These are phyloP conservation scores for Oemleria cerasiformis DNA, from an alignment of 306 rosid species.

Conservation along the genomic window DNA sequence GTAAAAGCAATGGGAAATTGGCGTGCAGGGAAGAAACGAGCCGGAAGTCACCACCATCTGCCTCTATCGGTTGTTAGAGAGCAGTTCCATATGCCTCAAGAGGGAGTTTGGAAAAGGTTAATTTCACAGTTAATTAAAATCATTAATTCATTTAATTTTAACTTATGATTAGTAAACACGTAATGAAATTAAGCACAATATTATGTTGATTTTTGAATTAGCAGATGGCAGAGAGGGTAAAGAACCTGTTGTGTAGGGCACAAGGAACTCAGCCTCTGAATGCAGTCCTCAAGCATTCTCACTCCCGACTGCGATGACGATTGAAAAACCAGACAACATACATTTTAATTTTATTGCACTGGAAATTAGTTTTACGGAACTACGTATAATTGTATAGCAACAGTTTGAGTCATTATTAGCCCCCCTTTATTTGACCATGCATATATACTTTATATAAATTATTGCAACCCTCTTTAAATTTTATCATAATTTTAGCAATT, in stretches of 20 bases:
- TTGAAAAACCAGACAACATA: conserved; percentile 20
- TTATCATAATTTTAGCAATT: too few relatives aligned
- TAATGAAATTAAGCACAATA: neutral
- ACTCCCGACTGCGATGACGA: conserved; percentile 58
- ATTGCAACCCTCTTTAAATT: too few relatives aligned
- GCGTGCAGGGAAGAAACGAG: conserved; percentile 52
- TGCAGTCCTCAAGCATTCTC: conserved; percentile 70
- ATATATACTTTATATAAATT: too few relatives aligned
- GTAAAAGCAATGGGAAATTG: conserved; percentile 59
- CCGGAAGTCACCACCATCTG: conserved; percentile 63
- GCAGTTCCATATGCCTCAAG: conserved; percentile 60
- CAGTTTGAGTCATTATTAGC: too few relatives aligned
- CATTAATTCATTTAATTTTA: neutral
- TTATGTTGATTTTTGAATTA: conserved; percentile 6
- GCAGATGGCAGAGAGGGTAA: conserved; percentile 69
- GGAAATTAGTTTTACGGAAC: too few relatives aligned
- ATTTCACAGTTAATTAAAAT: neutral
- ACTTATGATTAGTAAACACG: neutral
- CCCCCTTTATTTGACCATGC: too few relatives aligned
- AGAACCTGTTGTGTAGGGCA: conserved; percentile 56
- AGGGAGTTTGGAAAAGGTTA: conserved; percentile 71
- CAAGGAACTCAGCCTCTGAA: conserved; percentile 58
- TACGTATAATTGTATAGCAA: too few relatives aligned
- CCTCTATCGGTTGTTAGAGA: conserved; percentile 48
- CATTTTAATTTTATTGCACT: neutral